phyloP scores from a whole-genome alignment of 352 stramenopile genomes.

The Globisporangium barbulae region DNA sequence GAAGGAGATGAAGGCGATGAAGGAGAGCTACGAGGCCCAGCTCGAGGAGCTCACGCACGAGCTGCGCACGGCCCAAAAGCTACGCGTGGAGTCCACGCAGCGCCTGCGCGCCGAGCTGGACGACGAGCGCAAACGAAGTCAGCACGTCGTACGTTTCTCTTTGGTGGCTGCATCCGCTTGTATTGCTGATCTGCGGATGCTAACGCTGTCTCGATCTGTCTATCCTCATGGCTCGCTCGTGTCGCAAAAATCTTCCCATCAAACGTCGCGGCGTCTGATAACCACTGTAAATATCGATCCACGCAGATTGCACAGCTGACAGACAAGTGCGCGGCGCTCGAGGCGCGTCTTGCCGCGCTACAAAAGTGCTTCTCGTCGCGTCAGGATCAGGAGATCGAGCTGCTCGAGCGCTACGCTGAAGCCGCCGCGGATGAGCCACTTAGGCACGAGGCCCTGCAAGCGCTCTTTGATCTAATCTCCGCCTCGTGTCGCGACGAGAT shows the following conservation, averaged over 20 bases:
- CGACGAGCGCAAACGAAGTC: constrained; percentile 40
- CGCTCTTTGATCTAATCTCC: constrained; percentile 24
- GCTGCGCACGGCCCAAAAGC: constrained; percentile 38
- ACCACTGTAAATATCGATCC: background rate
- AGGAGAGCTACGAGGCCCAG: constrained; percentile 60
- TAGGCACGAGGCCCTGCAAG: constrained; percentile 21
- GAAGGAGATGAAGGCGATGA: constrained; percentile 69
- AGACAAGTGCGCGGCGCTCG: constrained; percentile 37
- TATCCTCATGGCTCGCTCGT: background rate
- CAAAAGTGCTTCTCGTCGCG: constrained; percentile 19
- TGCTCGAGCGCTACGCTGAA: constrained; percentile 30
- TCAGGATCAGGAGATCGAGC: constrained; percentile 37
- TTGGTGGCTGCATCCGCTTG: background rate
- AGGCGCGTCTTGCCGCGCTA: constrained; percentile 32
- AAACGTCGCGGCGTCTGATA: background rate
- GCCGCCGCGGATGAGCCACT: constrained; percentile 20
- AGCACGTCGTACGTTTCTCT: constrained; percentile 30
- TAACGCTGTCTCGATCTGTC: background rate
- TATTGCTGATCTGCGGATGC: constrained; percentile 3
- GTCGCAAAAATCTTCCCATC: constrained; percentile 1
- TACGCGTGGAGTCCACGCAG: constrained; percentile 41
- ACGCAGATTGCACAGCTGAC: constrained; percentile 40
- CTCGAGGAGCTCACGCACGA: constrained; percentile 64
- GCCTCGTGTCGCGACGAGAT: constrained; percentile 33
- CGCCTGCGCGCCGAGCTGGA: constrained; percentile 46